Evolutionary conservation across 345 rosid genomes (phyloP).

Genomic region (Eucalyptus marginata): DNA sequence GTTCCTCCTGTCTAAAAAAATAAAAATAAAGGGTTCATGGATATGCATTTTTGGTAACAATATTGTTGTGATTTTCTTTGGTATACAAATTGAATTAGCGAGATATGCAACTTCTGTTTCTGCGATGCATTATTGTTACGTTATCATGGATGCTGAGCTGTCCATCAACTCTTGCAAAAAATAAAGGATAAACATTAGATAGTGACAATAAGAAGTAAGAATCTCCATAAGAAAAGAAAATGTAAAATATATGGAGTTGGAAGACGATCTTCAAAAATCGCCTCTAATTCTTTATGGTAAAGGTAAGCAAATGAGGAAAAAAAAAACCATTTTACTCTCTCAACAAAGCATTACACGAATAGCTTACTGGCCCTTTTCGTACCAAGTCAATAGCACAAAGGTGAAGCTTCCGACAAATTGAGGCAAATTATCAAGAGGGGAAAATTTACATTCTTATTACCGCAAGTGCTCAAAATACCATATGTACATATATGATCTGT

Average conservation of each 20-base stretch:
- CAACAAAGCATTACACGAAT: not conserved
- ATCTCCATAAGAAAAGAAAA: not conserved
- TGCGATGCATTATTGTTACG: not conserved
- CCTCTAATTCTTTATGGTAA: not conserved
- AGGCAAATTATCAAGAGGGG: not conserved
- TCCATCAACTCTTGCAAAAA: not conserved
- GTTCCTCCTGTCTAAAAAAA: too few species aligned
- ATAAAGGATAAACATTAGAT: not conserved
- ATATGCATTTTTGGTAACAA: not conserved
- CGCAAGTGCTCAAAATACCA: not conserved
- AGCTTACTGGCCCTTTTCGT: not conserved
- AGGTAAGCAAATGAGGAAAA: not conserved
- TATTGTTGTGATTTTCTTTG: not conserved
- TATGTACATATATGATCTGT: not conserved
- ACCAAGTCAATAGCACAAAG: not conserved
- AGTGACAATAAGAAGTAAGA: not conserved
- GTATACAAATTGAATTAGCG: not conserved
- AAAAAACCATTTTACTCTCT: not conserved
- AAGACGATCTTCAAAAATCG: not conserved
- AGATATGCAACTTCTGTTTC: not conserved
- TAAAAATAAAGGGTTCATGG: not conserved
- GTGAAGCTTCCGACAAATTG: not conserved
- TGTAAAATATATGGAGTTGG: not conserved
- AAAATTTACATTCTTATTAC: not conserved
- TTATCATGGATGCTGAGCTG: not conserved